Evolutionary conservation across 2,329 filamentous ascomycete genomes (phyloP).

Genomic region (Colletotrichum sp.): DNA sequence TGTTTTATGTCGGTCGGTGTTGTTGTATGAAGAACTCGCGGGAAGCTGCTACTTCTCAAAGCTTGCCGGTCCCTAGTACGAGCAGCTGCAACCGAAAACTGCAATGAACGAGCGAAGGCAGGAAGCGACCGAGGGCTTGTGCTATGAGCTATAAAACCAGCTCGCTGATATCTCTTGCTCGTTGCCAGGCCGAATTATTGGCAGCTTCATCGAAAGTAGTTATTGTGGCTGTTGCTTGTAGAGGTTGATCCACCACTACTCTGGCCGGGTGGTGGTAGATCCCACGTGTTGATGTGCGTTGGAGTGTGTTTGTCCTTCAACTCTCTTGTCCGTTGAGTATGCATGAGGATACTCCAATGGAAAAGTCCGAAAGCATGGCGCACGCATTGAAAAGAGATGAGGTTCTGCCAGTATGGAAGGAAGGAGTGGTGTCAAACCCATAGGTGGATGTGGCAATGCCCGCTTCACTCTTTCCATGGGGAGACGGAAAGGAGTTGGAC

Average conservation of each 20-base stretch:
- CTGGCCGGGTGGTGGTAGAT: not conserved
- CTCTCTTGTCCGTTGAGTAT: not conserved
- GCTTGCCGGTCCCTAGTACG: fast-evolving
- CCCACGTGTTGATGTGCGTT: too few relatives aligned
- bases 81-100: not conserved
- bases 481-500: not conserved
- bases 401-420: not conserved
- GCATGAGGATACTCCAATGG: not conserved
- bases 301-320: not conserved
- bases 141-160: fast-evolving
- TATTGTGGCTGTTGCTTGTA: not conserved
- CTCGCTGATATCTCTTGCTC: not conserved
- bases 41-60: not conserved
- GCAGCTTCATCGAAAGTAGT: not conserved
- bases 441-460: too few relatives aligned
- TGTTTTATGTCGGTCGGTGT: fast-evolving
- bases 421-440: not conserved
- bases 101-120: not conserved
- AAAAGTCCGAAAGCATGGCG: not conserved
- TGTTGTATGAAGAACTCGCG: not conserved
- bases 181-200: not conserved
- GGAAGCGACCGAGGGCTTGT: fast-evolving
- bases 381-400: not conserved
- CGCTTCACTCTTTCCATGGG: not conserved
- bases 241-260: not conserved